Evolutionary conservation across 2,329 filamentous ascomycete species (phyloP), one percentile per base, ranked within the genome.

Genomic region (Aspergillus quadricinctus): DNA sequence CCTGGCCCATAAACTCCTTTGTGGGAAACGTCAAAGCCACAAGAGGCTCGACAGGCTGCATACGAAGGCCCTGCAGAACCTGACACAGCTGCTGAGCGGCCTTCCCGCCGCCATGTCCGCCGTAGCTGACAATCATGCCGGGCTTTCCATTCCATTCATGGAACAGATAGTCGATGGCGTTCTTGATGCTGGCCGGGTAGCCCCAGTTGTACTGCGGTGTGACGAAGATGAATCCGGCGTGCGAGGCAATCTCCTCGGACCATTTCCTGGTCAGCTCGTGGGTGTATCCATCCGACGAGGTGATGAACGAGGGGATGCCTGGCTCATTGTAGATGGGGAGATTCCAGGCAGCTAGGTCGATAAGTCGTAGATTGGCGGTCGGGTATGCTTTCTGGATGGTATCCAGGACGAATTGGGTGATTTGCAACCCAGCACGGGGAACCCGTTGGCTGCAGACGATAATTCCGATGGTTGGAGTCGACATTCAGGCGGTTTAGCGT

Each of bases 141-240:
- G 82, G 79, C 66, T 85, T 85, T 8, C 78, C 80, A 25, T 69
- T 76, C 80, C 82, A 85, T 64, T 85, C 83, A 62, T 85, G 71
- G 61, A 76, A 79, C 0, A 87, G 75, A 63, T 83, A 86, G 66
- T 87, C 84, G 54, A 87, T 77, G 5, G 84, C 83, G 64, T 86
- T 87, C 73, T 87, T 87, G 50, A 82, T 69, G 6, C 73, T 77
- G 0, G 78, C 82, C 0, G 83, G 73, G 5, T 84, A 70, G 25
- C 81, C 78, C 66, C 72, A 80, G 72, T 87, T 86, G 65, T 86
- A 86, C 43, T 75, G 75, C 1, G 76, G 75, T 2, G 70, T 71
- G 5, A 78, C 64, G 54, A 79, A 77, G 52, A 79, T 72, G 49
- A 76, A 78, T 0, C 64, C 76, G 11, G 69, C 64, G 56, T 72